Evolutionary conservation across 768 basidiomycete genomes (phyloP).

Genomic region (Leccinum sublutescens): DNA sequence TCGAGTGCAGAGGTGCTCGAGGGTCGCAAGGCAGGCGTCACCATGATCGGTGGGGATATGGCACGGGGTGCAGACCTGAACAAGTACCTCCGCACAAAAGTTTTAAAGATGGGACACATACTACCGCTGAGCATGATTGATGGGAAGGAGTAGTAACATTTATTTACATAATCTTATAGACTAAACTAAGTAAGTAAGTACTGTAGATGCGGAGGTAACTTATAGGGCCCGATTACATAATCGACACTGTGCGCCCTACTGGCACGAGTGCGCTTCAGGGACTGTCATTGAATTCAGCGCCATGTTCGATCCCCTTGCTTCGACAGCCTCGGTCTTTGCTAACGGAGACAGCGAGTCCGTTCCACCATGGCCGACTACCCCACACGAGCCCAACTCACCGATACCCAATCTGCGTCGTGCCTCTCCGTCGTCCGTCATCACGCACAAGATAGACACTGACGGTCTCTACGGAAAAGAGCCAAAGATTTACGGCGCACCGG

Average conservation of each 20-base stretch:
- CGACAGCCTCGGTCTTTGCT: conserved; percentile 53
- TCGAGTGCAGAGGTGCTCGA: conserved; percentile 11
- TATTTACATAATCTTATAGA: background rate
- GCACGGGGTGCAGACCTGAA: conserved; percentile 86
- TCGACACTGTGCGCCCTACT: background rate
- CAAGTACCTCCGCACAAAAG: conserved; percentile 93
- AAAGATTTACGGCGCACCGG: conserved; percentile 85
- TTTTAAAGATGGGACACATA: conserved; percentile 97
- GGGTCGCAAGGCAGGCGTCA: conserved; percentile 57
- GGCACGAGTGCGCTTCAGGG: background rate
- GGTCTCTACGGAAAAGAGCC: conserved; percentile 77
- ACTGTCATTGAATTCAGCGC: background rate
- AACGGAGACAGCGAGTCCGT: conserved; percentile 43
- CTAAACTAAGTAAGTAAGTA: background rate
- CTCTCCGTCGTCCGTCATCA: conserved; percentile 47
- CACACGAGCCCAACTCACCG: conserved; percentile 66
- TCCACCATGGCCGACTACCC: conserved; percentile 81
- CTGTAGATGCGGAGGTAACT: background rate
- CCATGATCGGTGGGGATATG: conserved; percentile 75
- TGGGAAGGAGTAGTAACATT: background rate
- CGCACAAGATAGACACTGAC: conserved; percentile 49
- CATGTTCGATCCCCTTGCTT: conserved; percentile 76
- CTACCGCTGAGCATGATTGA: conserved; percentile 47
- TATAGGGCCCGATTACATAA: conserved; percentile 17
- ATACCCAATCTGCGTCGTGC: conserved; percentile 71